Conservation (phyloP, 345 rosid genomes). For the Gossypium raimondii region DNA sequence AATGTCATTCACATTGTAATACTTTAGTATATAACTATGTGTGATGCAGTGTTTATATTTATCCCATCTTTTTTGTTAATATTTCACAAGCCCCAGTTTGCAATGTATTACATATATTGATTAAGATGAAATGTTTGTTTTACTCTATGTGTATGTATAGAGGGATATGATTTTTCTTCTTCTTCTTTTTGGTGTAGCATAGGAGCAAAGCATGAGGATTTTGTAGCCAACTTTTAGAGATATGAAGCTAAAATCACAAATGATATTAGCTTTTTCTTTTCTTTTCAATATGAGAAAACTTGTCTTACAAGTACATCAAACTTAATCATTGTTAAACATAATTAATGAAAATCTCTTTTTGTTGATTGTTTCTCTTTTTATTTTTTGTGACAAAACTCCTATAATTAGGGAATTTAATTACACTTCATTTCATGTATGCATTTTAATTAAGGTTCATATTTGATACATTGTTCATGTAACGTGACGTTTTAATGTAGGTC, state of each 20-base stretch:
- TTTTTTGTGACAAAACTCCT: not conserved
- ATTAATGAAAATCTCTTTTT: not conserved
- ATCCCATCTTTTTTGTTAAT: not conserved
- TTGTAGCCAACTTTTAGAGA: not conserved
- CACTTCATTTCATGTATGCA: no score
- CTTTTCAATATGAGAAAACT: conserved; percentile 7
- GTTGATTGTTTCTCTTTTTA: not conserved
- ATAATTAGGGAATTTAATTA: no score
- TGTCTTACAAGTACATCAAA: conserved; percentile 16
- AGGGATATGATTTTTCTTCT: not conserved
- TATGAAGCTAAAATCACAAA: not conserved
- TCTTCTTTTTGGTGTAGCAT: not conserved
- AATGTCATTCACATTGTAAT: not conserved
- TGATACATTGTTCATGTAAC: not conserved
- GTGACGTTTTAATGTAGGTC: conserved; percentile 28
- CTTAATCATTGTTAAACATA: not conserved
- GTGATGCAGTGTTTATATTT: not conserved
- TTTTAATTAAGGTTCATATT: no score
- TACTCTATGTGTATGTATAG: not conserved
- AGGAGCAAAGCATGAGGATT: not conserved
- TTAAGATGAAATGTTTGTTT: not conserved
- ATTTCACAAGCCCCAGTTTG: not conserved
- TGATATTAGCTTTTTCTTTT: conserved; percentile 3
- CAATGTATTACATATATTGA: not conserved
- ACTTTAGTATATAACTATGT: not conserved